Conservation (phyloP, 768 basidiomycete genomes). For the Phylloporus arenicola region DNA sequence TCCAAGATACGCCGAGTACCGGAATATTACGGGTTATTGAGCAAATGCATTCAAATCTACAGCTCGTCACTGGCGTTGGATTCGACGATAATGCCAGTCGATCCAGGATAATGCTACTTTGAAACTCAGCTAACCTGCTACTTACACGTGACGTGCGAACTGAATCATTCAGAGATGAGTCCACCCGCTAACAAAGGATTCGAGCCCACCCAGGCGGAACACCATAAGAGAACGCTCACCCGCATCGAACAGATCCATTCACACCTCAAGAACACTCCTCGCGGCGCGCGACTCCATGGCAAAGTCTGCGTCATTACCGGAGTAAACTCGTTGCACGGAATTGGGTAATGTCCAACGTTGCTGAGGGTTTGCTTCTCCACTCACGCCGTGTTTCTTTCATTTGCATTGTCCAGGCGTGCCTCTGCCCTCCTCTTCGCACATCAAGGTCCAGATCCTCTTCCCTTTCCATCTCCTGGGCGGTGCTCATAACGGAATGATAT, state of each 20-base stretch:
- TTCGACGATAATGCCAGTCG: too few relatives aligned
- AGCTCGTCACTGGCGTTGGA: too few relatives aligned
- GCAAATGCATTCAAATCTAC: too few relatives aligned
- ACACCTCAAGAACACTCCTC: conserved; percentile 53
- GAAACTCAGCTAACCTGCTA: not conserved
- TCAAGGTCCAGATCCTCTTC: conserved; percentile 48
- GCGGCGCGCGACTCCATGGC: conserved; percentile 53
- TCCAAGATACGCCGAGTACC: too few relatives aligned
- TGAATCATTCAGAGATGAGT: conserved; percentile 7
- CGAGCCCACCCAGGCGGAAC: conserved; percentile 38
- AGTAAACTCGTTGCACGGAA: conserved; percentile 80
- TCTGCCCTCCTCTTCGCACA: conserved; percentile 70
- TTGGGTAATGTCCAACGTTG: conserved; percentile 53
- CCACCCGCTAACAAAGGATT: conserved; percentile 4
- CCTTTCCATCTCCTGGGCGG: conserved; percentile 1
- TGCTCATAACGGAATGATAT: conserved; percentile 1
- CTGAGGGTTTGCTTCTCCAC: conserved; percentile 2
- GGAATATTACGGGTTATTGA: too few relatives aligned
- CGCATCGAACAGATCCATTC: conserved; percentile 64
- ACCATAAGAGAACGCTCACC: conserved; percentile 54
- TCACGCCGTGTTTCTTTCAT: conserved; percentile 9
- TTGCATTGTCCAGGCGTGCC: conserved; percentile 50
- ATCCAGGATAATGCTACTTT: not conserved
- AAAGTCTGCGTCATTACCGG: conserved; percentile 90
- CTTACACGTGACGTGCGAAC: not conserved